Base-by-base conservation (phyloP, 1,284 basidiomycete species). In the Apiotrichum siamense region DNA sequence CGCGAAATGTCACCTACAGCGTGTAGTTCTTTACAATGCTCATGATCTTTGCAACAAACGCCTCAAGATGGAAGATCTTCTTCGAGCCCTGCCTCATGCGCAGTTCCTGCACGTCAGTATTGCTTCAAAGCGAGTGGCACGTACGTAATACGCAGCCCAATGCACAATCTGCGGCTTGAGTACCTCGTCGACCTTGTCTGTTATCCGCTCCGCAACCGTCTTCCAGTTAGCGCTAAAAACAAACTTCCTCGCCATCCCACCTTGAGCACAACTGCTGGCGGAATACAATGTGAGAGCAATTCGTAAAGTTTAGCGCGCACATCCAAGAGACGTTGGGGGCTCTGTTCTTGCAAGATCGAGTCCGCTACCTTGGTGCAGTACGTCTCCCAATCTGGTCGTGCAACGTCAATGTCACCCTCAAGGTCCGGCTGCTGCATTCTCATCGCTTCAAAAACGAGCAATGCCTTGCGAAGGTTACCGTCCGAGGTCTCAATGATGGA, bases 381-480 rank as follows among this genome's bases (percentile, higher is more conserved):
- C n/a, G 86, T 87, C 74, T 99, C 94, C 96, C 96, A 99, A 67
- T 99, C 96, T 13, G 96, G 93, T 74, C 96, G 91, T 15, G 93
- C 90, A 44, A 91, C 87, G 35, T 82, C 79, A 44, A 92, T 77
- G 44, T 86, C 84, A 13, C 71, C 73, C 21, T 80, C 80, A 41
- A 92, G 77, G 69, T 89, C 84, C 37, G 87, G 82, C 85, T 83
- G 85, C 75, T 97, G 92, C 86, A 97, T 96, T 65, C 90, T 89
- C 64, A 97, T 80, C 15, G 94, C 90, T 75, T 99, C 96, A 44
- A 98, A 81, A 17, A 97, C 86, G 23, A 99, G 81, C 51, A 98
- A 78, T 1, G 94, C 96, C 75, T 96, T 97, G 54, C 96, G 83
- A 64, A 97, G 78, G 74, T 98, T 99, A 9, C 96, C 94, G 39